Evolutionary conservation across 2,329 filamentous ascomycete species (phyloP).

Genomic region (Calonectria multiphialidica): DNA sequence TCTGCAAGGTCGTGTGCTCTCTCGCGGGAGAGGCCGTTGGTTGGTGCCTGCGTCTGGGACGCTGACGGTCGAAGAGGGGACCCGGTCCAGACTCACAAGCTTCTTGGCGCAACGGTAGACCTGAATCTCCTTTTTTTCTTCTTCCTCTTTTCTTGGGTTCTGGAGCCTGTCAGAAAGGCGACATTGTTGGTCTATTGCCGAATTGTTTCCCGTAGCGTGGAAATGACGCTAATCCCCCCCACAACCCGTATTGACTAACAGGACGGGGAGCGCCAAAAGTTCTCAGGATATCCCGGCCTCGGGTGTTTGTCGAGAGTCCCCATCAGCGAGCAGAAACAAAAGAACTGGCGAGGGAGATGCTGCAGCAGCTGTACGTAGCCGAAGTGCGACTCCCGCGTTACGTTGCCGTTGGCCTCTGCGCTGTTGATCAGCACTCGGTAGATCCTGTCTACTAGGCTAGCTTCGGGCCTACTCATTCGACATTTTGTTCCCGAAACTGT

Average conservation of each 20-base stretch:
- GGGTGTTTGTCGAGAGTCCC: neutral
- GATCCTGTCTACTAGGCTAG: neutral
- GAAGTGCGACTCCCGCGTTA: neutral
- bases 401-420: neutral
- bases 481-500: neutral
- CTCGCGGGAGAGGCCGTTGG: neutral
- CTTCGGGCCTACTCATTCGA: neutral
- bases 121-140: neutral
- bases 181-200: neutral
- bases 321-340: neutral
- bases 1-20: conserved; percentile 2
- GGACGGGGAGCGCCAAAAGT: neutral
- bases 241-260: neutral
- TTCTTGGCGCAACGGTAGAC: neutral
- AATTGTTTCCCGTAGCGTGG: neutral
- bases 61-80: conserved; percentile 2
- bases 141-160: neutral
- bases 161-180: neutral
- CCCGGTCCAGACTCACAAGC: neutral
- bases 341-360: neutral
- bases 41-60: neutral
- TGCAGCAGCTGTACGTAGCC: neutral
- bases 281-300: conserved; percentile 2
- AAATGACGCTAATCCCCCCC: neutral
- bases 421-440: neutral